phyloP scores from a whole-genome alignment of 2,329 filamentous ascomycete species.

The Trichophaea hybrida region DNA sequence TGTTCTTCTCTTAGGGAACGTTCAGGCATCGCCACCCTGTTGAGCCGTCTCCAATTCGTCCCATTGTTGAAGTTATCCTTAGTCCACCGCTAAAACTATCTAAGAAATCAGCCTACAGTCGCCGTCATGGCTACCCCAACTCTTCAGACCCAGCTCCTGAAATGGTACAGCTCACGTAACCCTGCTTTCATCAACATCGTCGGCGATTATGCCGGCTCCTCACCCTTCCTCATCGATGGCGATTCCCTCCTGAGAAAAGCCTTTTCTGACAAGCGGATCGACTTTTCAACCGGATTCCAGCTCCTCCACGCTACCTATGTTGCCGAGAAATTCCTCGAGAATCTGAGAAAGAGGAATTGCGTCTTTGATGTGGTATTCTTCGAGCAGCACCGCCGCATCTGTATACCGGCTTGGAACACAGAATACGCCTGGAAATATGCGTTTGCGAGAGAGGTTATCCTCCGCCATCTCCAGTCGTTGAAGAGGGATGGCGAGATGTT shows the following conservation, averaged over 20 bases:
- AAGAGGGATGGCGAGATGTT: conserved; percentile 22
- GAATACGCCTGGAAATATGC: conserved; percentile 39
- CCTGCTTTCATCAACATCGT: conserved; percentile 47
- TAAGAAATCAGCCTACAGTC: no score
- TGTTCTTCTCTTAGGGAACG: no score
- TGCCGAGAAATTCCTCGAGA: conserved; percentile 50
- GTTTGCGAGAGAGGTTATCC: conserved; percentile 48
- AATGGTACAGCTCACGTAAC: conserved; percentile 10
- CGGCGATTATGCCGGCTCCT: conserved; percentile 60
- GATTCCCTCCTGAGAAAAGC: conserved; percentile 55
- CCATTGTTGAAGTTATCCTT: no score
- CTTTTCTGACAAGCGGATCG: conserved; percentile 47
- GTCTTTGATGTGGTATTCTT: conserved; percentile 62
- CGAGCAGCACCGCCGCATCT: conserved; percentile 41
- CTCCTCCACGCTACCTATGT: conserved; percentile 55
- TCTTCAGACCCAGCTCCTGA: neutral
- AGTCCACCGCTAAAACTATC: no score
- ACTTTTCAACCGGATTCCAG: conserved; percentile 54
- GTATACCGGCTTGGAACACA: conserved; percentile 36
- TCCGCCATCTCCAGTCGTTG: conserved; percentile 44
- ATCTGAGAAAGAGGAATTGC: conserved; percentile 48
- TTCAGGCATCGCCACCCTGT: no score
- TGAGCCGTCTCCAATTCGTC: no score
- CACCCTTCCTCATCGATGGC: conserved; percentile 58
- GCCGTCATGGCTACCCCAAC: neutral